A percentile compares a stretch with the other conserved stretches of the same genome.
These are phyloP conservation scores for Trichomonas gallinae DNA, from an alignment of 208 protist genomes.

Conservation along the genomic window DNA sequence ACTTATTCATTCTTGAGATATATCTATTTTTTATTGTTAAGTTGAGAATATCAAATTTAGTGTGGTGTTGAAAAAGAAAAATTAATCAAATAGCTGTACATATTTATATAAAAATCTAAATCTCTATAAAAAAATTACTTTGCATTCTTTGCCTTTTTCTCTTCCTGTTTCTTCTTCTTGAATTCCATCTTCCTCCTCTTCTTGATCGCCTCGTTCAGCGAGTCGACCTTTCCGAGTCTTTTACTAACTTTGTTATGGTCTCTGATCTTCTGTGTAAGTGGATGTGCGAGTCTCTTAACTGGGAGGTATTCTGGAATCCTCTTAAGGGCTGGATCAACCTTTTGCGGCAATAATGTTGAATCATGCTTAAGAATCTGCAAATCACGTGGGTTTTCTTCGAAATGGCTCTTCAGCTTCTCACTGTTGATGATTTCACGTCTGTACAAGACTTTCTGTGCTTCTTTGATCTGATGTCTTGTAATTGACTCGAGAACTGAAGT, in stretches of 20 bases:
- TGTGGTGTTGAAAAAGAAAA: too few species aligned
- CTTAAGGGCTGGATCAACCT: not conserved
- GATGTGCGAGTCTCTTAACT: not conserved
- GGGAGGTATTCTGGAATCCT: not conserved
- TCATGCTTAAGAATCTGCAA: conserved; percentile 19
- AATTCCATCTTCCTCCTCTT: not conserved
- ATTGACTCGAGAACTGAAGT: not conserved
- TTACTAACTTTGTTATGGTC: not conserved
- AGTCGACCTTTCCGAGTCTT: not conserved
- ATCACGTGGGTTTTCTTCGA: conserved; percentile 28
- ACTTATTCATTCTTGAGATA: too few species aligned
- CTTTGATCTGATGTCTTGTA: not conserved
- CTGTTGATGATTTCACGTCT: conserved; percentile 26
- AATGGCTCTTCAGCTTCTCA: conserved; percentile 21
- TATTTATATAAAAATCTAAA: not conserved
- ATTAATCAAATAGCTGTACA: not conserved
- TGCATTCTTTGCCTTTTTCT: not conserved
- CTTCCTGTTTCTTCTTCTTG: not conserved
- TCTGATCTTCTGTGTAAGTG: not conserved
- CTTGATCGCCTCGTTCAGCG: not conserved
- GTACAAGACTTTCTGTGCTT: not conserved
- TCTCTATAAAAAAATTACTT: not conserved
- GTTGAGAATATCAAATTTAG: too few species aligned
- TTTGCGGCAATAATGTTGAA: not conserved
- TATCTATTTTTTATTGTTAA: too few species aligned